Percentiles rank a stretch among this genome's conserved stretches.
These are phyloP conservation scores for Coniferiporia weirii DNA, from an alignment of 1,284 basidiomycete genomes.

Conservation along the genomic window DNA sequence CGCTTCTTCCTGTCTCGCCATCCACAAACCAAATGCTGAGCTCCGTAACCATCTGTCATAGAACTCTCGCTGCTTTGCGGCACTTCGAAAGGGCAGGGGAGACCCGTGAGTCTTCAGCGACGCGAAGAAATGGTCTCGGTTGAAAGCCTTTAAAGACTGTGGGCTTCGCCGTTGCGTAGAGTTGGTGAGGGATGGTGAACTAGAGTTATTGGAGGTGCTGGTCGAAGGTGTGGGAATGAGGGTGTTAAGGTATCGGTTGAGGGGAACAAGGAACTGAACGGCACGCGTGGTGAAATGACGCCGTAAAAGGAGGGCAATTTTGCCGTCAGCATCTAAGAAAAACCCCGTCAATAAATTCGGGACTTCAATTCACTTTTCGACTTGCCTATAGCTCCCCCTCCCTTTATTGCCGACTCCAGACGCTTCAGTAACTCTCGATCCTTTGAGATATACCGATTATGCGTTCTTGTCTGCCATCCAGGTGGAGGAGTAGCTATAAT, in stretches of 20 bases:
- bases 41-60: slow-evolving; percentile 70
- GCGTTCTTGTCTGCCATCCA: slow-evolving; percentile 73
- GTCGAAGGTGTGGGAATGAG: slow-evolving; percentile 60
- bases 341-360: background rate
- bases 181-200: background rate
- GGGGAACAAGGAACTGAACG: slow-evolving; percentile 83
- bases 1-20: slow-evolving; percentile 61
- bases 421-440: slow-evolving; percentile 69
- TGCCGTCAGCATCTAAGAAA: slow-evolving; percentile 42
- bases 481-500: slow-evolving; percentile 48
- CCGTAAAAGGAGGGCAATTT: slow-evolving; percentile 66
- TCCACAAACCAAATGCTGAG: slow-evolving; percentile 72
- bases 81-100: slow-evolving; percentile 70
- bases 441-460: slow-evolving; percentile 84
- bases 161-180: slow-evolving; percentile 6
- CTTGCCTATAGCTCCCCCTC: slow-evolving; percentile 50
- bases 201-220: slow-evolving; percentile 11
- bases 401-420: slow-evolving; percentile 53
- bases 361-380: slow-evolving; percentile 15
- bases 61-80: slow-evolving; percentile 59
- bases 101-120: slow-evolving; percentile 79
- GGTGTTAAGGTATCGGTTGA: slow-evolving; percentile 90
- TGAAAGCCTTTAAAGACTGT: slow-evolving; percentile 71
- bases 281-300: slow-evolving; percentile 87
- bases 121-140: slow-evolving; percentile 69